Conservation (phyloP, 2,329 filamentous ascomycete species). For the Annulohypoxylon truncatum region DNA sequence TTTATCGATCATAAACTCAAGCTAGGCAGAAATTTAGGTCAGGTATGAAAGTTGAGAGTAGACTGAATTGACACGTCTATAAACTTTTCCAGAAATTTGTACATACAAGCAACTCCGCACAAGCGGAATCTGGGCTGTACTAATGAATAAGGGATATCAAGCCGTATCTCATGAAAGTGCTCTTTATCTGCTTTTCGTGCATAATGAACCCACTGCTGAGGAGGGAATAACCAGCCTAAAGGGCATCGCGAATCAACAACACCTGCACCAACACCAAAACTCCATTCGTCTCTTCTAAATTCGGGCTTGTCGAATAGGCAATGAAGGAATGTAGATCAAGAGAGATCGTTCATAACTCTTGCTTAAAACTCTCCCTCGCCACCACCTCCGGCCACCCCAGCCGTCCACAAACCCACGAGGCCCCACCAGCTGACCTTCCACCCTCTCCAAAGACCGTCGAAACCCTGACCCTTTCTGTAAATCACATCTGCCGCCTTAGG, state of each 20-base stretch:
- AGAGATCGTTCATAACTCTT: conserved; percentile 59
- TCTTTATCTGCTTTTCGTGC: conserved; percentile 24
- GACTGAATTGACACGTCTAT: conserved; percentile 18
- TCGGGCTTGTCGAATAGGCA: not conserved
- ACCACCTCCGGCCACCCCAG: conserved; percentile 70
- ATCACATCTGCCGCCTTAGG: conserved; percentile 56
- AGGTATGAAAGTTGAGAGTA: conserved; percentile 25
- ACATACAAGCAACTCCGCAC: conserved; percentile 14
- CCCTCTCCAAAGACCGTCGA: conserved; percentile 76
- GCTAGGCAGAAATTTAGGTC: not conserved
- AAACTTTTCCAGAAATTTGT: conserved; percentile 23
- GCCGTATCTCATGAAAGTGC: conserved; percentile 53
- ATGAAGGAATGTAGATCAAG: not conserved
- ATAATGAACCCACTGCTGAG: conserved; percentile 28
- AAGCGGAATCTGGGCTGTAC: conserved; percentile 29
- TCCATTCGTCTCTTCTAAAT: conserved; percentile 11
- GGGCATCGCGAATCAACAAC: conserved; percentile 2
- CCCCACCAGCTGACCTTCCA: conserved; percentile 86
- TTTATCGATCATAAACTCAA: not conserved
- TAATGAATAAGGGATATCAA: conserved; percentile 55
- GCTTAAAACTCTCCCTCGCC: conserved; percentile 72
- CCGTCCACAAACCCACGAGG: conserved; percentile 78
- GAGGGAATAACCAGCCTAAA: conserved; percentile 22
- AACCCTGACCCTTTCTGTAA: conserved; percentile 72
- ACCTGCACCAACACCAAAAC: conserved; percentile 27